A percentile compares a stretch with the other conserved stretches of the same genome.
Evolutionary conservation across 2,329 filamentous ascomycete genomes (phyloP).

Genomic region (Apiospora kogelbergensis): DNA sequence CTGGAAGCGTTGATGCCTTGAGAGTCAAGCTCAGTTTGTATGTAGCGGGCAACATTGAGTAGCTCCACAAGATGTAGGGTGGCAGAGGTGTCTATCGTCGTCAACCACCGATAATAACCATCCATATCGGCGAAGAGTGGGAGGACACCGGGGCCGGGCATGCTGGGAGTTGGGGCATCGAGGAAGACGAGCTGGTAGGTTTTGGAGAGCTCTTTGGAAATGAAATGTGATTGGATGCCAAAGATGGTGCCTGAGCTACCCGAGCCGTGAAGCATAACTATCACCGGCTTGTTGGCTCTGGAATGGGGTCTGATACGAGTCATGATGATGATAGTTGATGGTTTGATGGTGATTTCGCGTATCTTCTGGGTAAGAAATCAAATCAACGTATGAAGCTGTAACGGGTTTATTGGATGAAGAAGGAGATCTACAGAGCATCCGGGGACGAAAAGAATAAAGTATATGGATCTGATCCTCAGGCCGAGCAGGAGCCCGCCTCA

Average conservation of each 20-base stretch:
- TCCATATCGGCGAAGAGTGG: background rate
- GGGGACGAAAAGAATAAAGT: too few species aligned
- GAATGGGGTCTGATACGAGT: background rate
- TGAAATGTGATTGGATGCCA: background rate
- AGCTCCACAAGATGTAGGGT: background rate
- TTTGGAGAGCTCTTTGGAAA: background rate
- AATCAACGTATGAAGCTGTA: background rate
- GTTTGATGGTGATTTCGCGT: background rate
- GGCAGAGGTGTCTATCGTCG: background rate
- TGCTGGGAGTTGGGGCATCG: background rate
- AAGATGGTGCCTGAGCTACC: background rate
- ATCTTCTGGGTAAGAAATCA: background rate
- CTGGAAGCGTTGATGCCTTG: background rate
- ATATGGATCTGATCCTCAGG: too few species aligned
- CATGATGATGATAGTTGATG: background rate
- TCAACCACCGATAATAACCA: background rate
- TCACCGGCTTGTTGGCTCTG: background rate
- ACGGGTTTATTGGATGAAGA: too few species aligned
- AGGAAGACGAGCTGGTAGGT: background rate
- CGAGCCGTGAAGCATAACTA: background rate
- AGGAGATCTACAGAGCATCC: background rate
- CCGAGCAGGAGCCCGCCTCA: too few species aligned
- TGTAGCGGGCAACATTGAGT: background rate
- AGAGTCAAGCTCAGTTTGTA: background rate
- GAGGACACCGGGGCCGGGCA: background rate